Evolutionary conservation across 2,329 filamentous ascomycete genomes (phyloP), one percentile per base, ranked within the genome.

Genomic region (Balansia obtecta): DNA sequence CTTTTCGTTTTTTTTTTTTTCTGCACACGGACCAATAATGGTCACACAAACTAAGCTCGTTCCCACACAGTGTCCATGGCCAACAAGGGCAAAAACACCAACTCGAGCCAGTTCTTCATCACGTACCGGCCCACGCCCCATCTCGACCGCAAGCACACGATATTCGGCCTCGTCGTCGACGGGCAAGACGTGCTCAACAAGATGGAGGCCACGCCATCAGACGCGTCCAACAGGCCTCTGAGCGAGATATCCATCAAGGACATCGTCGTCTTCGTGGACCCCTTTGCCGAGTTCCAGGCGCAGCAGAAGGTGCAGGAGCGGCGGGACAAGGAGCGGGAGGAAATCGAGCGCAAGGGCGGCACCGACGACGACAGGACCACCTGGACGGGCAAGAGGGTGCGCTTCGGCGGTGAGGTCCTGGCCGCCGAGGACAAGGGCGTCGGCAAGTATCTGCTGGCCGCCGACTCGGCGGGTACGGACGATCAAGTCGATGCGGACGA

Each of bases 81-180:
- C 40, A 98, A 98, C 68, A 98, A 98, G 65, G 93, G 93, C 52
- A 96, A 96, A 63, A 91, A 96, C 63, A 97, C 91, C 20, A 98
- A 98, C 68, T 93, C 87, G 9, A 88, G 82, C 58, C 93, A 98
- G 67, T 98, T 83, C 64, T 98, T 97, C 73, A 86, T 98, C 62
- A 87, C 85, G 0, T 98, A 98, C 66, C 83, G 88, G 47, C 75
- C 86, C 1, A 80, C 84, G 0, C 83, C 85, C 55, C 93, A 98
- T 68, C 77, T 98, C 1, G 88, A 98, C 66, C 79, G 84, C 53
- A 98, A 98, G 63, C 93, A 98, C 68, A 97, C 93, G n/a, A 86
- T 98, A 40, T 98, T 98, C 61, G 93, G 85, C 2, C 81, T 82
- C 38, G 81, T 97, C 0, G 85, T 94, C 1, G 87, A 85, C 30